Base-by-base conservation (phyloP, 192 early-diverging fungal species). In the Helicostylum pulchrum region DNA sequence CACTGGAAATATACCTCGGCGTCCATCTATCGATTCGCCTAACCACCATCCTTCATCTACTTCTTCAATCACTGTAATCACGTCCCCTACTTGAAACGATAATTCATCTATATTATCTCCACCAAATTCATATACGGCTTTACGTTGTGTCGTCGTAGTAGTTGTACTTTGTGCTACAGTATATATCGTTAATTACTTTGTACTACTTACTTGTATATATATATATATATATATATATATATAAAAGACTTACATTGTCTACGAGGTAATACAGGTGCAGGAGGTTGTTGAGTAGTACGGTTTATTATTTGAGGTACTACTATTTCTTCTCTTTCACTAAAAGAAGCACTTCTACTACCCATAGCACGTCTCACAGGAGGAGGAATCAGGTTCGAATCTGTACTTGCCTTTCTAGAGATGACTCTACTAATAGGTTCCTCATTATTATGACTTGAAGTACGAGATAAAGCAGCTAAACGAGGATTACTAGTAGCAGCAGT, bases 21-120 rank as follows among this genome's bases (percentile, higher is more conserved):
- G 75, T 3, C 61, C 50, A 14, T 39, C 36, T 50, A 15, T 31
- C 74, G 67, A 90, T 70, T 89, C 87, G 26, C 96, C 96, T 32
- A 87, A 76, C 94, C 95, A 96, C 96, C 96, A 99, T 0, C 95
- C 95, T 46, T 92, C 90, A 64, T 96, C 93, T 45, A 96, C 88
- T 68, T 93, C 90, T 54, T 90, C 88, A 1, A 85, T 78, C 3
- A 99, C 89, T 30, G 84, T 85, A 66, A 99, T 89, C 49, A 96
- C 79, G 61, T 99, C 95, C 5, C 93, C 95, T 49, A 83, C 88
- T 9, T 83, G 80, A 44, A 99, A 83, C 53, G 87, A 71, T 17
- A 98, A 83, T 67, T 98, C 96, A 26, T 88, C 91, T 15, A 79
- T 77, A 31, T 81, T 88, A 56, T 88, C 88, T 6, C 87, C 91